These are phyloP conservation scores for Termitomyces sp. DNA, from an alignment of 1,284 basidiomycete species.

Conservation along the genomic window DNA sequence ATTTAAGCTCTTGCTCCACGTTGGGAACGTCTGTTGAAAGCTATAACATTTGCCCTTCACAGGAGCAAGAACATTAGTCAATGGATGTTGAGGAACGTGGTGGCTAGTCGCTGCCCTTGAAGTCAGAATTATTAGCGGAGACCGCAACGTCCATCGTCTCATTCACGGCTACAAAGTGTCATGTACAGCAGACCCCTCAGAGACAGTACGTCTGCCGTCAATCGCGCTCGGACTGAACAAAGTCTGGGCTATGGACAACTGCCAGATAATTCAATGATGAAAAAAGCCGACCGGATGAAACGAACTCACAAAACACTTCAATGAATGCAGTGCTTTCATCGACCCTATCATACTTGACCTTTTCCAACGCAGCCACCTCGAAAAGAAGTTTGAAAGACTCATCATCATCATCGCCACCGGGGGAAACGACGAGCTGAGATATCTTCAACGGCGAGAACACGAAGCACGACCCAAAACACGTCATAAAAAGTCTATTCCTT, in stretches of 20 bases:
- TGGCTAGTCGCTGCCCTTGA: background rate
- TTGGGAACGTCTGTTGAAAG: background rate
- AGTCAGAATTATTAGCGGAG: too few relatives aligned
- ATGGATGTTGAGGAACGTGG: background rate
- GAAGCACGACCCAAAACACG: conserved; percentile 14
- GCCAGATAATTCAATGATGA: background rate
- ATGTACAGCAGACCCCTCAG: background rate
- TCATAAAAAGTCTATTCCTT: conserved; percentile 17
- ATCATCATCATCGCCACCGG: conserved; percentile 3
- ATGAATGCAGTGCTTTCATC: conserved; percentile 7
- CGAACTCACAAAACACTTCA: conserved; percentile 9
- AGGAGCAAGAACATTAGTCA: background rate
- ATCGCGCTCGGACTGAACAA: background rate
- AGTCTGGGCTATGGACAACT: background rate
- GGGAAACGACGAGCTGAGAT: conserved; percentile 4
- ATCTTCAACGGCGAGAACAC: conserved; percentile 8
- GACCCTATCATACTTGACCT: background rate
- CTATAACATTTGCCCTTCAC: background rate
- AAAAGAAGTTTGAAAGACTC: background rate
- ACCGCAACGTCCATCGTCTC: too few relatives aligned
- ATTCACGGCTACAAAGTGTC: background rate
- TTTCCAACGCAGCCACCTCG: conserved; percentile 1
- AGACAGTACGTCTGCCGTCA: background rate
- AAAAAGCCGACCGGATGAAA: background rate
- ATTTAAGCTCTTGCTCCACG: background rate